These are phyloP conservation scores for Beauveria varroae DNA, from an alignment of 2,329 filamentous ascomycete species.

Conservation along the genomic window DNA sequence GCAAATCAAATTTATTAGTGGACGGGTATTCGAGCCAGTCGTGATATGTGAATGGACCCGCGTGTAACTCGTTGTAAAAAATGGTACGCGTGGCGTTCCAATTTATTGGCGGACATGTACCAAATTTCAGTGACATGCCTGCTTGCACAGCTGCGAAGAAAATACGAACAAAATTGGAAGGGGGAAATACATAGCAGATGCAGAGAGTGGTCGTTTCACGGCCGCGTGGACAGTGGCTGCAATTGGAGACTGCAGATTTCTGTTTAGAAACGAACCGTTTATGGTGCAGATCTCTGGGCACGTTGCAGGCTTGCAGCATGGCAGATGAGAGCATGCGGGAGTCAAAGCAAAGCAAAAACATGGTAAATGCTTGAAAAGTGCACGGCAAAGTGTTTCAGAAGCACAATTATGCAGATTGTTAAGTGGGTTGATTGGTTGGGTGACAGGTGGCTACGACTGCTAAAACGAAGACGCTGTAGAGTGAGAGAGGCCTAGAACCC, in stretches of 20 bases:
- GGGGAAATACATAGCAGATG: not conserved
- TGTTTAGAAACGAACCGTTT: not conserved
- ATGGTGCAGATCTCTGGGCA: not conserved
- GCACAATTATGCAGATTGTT: not conserved
- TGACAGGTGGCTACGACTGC: no score
- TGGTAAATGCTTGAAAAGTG: not conserved
- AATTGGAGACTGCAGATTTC: not conserved
- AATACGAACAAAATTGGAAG: no score
- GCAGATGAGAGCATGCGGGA: not conserved
- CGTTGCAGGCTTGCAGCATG: not conserved
- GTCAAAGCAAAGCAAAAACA: not conserved
- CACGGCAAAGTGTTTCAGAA: not conserved
- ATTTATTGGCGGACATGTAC: no score
- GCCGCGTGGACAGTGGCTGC: not conserved
- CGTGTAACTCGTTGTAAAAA: no score
- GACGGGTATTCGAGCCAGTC: no score
- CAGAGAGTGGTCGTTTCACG: not conserved
- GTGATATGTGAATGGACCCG: no score
- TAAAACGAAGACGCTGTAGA: no score
- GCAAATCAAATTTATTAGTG: not conserved
- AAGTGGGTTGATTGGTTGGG: no score
- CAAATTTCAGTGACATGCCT: no score
- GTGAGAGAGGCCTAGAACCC: no score
- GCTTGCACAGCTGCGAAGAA: no score
- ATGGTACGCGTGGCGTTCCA: no score